phyloP scores from a whole-genome alignment of 2,329 filamentous ascomycete genomes.

The Botrytis aclada region DNA sequence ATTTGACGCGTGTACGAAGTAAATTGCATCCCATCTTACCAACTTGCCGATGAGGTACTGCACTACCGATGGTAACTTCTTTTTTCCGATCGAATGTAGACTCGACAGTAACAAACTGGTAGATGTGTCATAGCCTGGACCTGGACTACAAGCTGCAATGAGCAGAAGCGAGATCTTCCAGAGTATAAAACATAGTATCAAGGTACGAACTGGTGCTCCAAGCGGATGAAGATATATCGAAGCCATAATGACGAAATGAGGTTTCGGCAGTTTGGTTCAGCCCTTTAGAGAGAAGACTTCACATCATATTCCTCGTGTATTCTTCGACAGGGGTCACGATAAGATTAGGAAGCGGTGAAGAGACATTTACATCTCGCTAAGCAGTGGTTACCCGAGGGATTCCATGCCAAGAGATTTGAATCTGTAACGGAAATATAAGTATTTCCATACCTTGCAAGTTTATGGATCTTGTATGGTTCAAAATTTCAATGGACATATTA shows the following conservation, averaged over 20 bases:
- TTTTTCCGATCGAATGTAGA: conserved; percentile 26
- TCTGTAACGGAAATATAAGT: background rate
- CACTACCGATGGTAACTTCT: conserved; percentile 25
- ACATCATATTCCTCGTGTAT: conserved; percentile 6
- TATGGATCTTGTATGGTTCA: background rate
- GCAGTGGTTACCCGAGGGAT: background rate
- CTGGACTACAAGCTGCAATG: conserved; percentile 55
- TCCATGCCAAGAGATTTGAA: background rate
- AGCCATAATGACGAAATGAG: conserved; percentile 9
- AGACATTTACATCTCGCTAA: background rate
- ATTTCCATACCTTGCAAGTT: conserved; percentile 1
- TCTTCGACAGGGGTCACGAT: conserved; percentile 4
- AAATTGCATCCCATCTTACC: conserved; percentile 78
- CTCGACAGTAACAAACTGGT: conserved; percentile 50
- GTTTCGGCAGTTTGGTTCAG: conserved; percentile 16
- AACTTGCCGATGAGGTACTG: conserved; percentile 45
- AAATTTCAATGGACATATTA: background rate
- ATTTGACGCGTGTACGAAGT: conserved; percentile 62
- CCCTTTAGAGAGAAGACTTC: conserved; percentile 17
- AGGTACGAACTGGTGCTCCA: conserved; percentile 27
- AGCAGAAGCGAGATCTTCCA: conserved; percentile 69
- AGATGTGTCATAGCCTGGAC: conserved; percentile 74
- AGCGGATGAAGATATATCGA: conserved; percentile 16
- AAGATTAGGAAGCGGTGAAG: conserved; percentile 17
- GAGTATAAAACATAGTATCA: conserved; percentile 46